Evolutionary conservation across 305 asterid species (phyloP).

Genomic region (Striga hermonthica): DNA sequence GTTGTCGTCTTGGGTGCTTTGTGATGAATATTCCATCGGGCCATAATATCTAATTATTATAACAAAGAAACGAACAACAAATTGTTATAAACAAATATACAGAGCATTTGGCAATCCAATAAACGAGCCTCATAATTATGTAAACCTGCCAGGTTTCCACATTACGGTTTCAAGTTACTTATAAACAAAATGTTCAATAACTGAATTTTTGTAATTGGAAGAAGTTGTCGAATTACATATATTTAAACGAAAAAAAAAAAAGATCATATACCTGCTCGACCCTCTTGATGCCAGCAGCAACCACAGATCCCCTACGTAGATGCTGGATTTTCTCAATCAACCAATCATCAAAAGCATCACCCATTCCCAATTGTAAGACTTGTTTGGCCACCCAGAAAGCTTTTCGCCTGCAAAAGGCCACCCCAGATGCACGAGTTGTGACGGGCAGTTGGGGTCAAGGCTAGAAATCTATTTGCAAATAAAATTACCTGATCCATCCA

Average conservation of each 20-base stretch:
- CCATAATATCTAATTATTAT: constrained; percentile 70
- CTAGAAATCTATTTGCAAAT: constrained; percentile 19
- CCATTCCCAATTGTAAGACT: constrained; percentile 96
- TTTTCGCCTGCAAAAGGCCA: constrained; percentile 61
- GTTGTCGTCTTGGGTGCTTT: constrained; percentile 82
- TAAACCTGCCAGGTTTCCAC: background rate
- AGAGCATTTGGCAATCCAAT: constrained; percentile 15
- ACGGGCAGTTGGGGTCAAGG: constrained; percentile 28
- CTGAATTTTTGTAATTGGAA: no score
- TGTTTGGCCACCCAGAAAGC: constrained; percentile 99
- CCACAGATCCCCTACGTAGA: constrained; percentile 79
- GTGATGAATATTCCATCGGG: constrained; percentile 96
- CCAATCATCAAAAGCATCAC: constrained; percentile 99
- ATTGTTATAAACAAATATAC: constrained; percentile 26
- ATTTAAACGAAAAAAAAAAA: background rate
- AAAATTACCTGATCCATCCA: constrained; percentile 93
- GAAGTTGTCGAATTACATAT: constrained; percentile 19
- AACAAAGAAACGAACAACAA: constrained; percentile 27
- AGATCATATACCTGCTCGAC: constrained; percentile 69
- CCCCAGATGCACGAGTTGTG: constrained; percentile 31
- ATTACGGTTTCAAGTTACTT: background rate
- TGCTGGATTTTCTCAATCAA: constrained; percentile 83
- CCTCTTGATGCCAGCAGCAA: constrained; percentile 83
- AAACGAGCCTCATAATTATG: background rate
- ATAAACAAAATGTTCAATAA: background rate